Conservation (phyloP, 192 early-diverging fungal genomes). For the Spizellomyces sp. region DNA sequence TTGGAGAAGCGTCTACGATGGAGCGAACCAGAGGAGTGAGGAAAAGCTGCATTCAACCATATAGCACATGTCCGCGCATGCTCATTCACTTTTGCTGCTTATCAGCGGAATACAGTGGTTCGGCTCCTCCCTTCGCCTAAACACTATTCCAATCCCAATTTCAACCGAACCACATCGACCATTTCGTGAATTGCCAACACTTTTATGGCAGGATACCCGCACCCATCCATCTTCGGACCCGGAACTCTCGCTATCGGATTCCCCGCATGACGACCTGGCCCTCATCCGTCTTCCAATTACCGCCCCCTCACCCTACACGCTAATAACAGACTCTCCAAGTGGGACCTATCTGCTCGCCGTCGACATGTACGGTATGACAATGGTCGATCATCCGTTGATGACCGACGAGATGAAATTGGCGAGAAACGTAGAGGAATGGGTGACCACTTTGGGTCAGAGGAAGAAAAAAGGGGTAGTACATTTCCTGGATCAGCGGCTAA, state of each 20-base stretch:
- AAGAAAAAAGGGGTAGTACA: background rate
- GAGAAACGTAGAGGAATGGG: constrained; percentile 39
- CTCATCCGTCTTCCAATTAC: constrained; percentile 18
- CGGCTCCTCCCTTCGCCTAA: background rate
- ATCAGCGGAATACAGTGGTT: constrained; percentile 23
- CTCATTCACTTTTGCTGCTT: background rate
- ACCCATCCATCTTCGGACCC: background rate
- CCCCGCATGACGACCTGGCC: background rate
- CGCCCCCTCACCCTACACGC: background rate
- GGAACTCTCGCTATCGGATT: background rate
- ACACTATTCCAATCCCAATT: background rate
- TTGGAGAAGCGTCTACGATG: constrained; percentile 2
- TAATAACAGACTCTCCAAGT: constrained; percentile 11
- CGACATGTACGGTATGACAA: constrained; percentile 35
- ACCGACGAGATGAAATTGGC: constrained; percentile 45
- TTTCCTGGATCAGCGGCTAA: constrained; percentile 1
- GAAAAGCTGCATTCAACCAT: background rate
- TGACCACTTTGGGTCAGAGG: constrained; percentile 32
- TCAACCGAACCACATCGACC: constrained; percentile 6
- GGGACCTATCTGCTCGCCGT: constrained; percentile 43
- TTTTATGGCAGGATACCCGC: background rate
- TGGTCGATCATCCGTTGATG: constrained; percentile 54
- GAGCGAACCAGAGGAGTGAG: constrained; percentile 1
- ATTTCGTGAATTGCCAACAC: background rate
- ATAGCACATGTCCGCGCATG: background rate